These are phyloP conservation scores for Fusarium pseudoanthophilum DNA, from an alignment of 2,329 filamentous ascomycete species.

Conservation along the genomic window DNA sequence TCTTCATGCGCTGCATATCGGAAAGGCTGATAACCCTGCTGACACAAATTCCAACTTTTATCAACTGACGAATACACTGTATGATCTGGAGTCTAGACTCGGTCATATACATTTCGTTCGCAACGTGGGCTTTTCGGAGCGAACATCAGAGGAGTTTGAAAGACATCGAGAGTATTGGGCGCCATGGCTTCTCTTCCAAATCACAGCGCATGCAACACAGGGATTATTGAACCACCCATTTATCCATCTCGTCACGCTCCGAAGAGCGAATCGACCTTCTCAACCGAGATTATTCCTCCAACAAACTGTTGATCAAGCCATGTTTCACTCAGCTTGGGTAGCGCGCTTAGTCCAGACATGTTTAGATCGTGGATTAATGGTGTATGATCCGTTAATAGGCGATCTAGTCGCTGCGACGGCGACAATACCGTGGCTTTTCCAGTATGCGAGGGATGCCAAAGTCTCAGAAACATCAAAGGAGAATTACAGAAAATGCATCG, in stretches of 20 bases:
- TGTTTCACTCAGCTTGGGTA: conserved; percentile 42
- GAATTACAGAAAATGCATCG: conserved; percentile 30
- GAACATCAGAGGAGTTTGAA: conserved; percentile 25
- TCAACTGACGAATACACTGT: conserved; percentile 31
- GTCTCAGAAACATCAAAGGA: conserved; percentile 31
- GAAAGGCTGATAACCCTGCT: conserved; percentile 30
- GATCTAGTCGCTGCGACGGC: conserved; percentile 38
- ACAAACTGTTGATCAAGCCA: conserved; percentile 37
- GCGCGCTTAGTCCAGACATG: conserved; percentile 35
- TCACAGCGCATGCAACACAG: conserved; percentile 33
- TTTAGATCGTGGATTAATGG: conserved; percentile 29
- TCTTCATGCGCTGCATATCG: conserved; percentile 26
- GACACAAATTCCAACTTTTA: conserved; percentile 35
- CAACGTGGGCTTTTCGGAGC: conserved; percentile 38
- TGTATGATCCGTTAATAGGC: conserved; percentile 35
- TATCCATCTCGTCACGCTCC: conserved; percentile 32
- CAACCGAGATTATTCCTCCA: conserved; percentile 34
- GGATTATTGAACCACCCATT: conserved; percentile 37
- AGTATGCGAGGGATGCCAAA: conserved; percentile 34
- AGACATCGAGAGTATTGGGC: conserved; percentile 37
- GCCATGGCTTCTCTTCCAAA: conserved; percentile 36
- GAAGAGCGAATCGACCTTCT: conserved; percentile 15
- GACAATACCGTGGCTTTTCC: conserved; percentile 40
- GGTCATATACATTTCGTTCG: conserved; percentile 36
- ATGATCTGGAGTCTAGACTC: conserved; percentile 29